A percentile compares a stretch with the other conserved stretches of the same genome.
phyloP scores from a whole-genome alignment of 805 yeast species.

The Pichia heedii region DNA sequence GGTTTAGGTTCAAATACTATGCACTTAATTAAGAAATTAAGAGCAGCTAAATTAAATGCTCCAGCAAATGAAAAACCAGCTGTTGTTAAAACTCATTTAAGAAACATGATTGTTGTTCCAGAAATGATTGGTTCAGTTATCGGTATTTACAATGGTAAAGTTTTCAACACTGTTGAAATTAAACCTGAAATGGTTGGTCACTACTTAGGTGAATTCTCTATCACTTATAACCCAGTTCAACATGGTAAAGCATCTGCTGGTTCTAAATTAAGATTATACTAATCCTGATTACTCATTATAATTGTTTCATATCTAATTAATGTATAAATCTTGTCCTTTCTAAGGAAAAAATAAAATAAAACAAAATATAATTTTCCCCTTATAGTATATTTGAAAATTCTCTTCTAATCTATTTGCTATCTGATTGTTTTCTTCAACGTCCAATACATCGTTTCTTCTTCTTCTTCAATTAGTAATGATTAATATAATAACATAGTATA shows the following conservation, averaged over 20 bases:
- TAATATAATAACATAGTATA: background rate
- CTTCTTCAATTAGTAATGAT: too few relatives aligned
- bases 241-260: conserved; percentile 62
- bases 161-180: conserved; percentile 97
- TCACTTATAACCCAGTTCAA: conserved; percentile 98
- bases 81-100: conserved; percentile 96
- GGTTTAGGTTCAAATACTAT: conserved; percentile 93
- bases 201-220: conserved; percentile 99
- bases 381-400: background rate
- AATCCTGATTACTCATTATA: conserved; percentile 10
- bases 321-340: conserved; percentile 9
- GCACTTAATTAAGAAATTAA: conserved; percentile 94
- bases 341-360: background rate
- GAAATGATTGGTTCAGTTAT: conserved; percentile 99
- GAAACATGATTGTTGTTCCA: conserved; percentile 98
- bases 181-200: conserved; percentile 99
- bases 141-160: conserved; percentile 99
- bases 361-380: background rate
- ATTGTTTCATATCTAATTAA: background rate
- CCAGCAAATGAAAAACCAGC: conserved; percentile 95
- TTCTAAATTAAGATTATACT: conserved; percentile 30
- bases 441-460: too few relatives aligned
- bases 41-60: conserved; percentile 91
- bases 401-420: too few relatives aligned
- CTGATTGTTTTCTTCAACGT: too few relatives aligned